A percentile compares a stretch with the other conserved stretches of the same genome.
phyloP scores from a whole-genome alignment of 306 rosid species.

The Medicago arabica region DNA sequence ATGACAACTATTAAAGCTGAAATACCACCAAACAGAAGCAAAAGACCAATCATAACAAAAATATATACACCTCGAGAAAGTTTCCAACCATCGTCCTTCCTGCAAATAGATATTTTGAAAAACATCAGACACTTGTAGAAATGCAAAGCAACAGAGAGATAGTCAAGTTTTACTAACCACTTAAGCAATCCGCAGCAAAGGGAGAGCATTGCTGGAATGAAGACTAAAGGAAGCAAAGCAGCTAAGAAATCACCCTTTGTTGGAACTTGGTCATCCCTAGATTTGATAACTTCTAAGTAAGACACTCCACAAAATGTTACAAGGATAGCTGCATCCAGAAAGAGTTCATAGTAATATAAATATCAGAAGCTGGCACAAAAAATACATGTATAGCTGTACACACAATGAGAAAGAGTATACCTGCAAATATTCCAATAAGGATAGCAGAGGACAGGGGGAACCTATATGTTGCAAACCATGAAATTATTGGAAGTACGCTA shows the following conservation, averaged over 20 bases:
- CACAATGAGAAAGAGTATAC: constrained; percentile 47
- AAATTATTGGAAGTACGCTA: constrained; percentile 86
- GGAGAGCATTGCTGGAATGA: constrained; percentile 93
- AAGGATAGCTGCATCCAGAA: constrained; percentile 68
- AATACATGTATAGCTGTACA: background rate
- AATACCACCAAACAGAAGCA: constrained; percentile 92
- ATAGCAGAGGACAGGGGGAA: constrained; percentile 90
- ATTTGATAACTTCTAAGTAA: constrained; percentile 84
- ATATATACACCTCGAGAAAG: constrained; percentile 91
- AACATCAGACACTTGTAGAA: constrained; percentile 38
- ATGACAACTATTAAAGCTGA: constrained; percentile 87
- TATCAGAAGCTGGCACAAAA: constrained; percentile 3
- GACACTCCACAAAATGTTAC: constrained; percentile 93
- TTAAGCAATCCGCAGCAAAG: constrained; percentile 92
- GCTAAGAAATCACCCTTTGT: constrained; percentile 93
- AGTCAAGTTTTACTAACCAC: constrained; percentile 69
- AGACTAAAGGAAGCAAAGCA: constrained; percentile 92
- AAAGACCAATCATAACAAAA: constrained; percentile 87
- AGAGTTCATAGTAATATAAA: constrained; percentile 15
- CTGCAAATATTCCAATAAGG: constrained; percentile 81
- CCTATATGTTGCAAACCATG: constrained; percentile 97
- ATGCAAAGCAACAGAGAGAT: constrained; percentile 33
- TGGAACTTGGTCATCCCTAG: constrained; percentile 76
- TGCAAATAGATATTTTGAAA: constrained; percentile 51
- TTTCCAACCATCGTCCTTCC: constrained; percentile 99